Evolutionary conservation across 2,329 filamentous ascomycete genomes (phyloP).

Genomic region (Fusarium humuli): DNA sequence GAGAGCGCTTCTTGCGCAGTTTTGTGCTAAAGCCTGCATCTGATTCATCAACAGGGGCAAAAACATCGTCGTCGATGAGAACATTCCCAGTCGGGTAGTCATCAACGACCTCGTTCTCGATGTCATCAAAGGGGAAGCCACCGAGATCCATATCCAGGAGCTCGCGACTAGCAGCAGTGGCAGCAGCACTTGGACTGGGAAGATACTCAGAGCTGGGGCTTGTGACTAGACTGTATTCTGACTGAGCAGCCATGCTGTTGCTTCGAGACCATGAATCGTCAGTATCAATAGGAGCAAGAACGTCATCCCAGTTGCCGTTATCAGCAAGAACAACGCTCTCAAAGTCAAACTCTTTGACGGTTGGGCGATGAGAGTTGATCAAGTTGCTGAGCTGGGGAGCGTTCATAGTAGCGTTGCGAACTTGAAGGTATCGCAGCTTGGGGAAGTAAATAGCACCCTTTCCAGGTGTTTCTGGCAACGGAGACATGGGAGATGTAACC

Average conservation of each 20-base stretch:
- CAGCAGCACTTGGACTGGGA: slow-evolving; percentile 64
- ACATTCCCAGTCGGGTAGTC: slow-evolving; percentile 48
- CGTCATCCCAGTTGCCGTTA: slow-evolving; percentile 82
- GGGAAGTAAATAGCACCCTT: slow-evolving; percentile 73
- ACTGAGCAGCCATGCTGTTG: slow-evolving; percentile 46
- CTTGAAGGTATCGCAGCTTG: slow-evolving; percentile 73
- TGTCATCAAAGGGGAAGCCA: slow-evolving; percentile 52
- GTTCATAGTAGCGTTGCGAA: slow-evolving; percentile 80
- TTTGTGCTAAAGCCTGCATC: slow-evolving; percentile 59
- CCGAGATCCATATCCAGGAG: slow-evolving; percentile 57
- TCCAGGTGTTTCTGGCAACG: slow-evolving; percentile 64
- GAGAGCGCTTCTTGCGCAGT: slow-evolving; percentile 59
- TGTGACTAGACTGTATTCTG: slow-evolving; percentile 51
- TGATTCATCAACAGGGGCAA: slow-evolving; percentile 28
- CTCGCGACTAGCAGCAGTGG: slow-evolving; percentile 64
- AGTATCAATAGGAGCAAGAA: slow-evolving; percentile 74
- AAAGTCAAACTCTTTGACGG: slow-evolving; percentile 82
- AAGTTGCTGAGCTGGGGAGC: slow-evolving; percentile 77
- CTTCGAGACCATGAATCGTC: slow-evolving; percentile 55
- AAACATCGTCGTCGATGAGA: slow-evolving; percentile 26
- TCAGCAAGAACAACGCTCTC: slow-evolving; percentile 77
- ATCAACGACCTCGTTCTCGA: slow-evolving; percentile 50
- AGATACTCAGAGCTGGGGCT: slow-evolving; percentile 54
- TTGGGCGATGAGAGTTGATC: slow-evolving; percentile 73
- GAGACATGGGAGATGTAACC: slow-evolving; percentile 73